Percentiles rank a stretch among this genome's conserved stretches.
phyloP scores from a whole-genome alignment of 2,329 filamentous ascomycete genomes.

The Amylocarpus encephaloides region DNA sequence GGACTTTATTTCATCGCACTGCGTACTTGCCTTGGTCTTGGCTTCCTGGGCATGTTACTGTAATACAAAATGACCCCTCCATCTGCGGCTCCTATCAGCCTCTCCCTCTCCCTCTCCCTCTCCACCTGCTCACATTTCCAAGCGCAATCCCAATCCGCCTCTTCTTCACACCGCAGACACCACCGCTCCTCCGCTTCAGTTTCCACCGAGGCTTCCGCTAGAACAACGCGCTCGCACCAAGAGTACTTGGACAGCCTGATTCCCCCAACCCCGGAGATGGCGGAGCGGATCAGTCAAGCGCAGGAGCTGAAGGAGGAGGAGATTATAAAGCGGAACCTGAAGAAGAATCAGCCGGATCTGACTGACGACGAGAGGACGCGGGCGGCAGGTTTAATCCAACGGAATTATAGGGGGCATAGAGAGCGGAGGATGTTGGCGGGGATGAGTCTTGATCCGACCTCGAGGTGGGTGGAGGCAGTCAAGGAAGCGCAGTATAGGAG shows the following conservation, averaged over 20 bases:
- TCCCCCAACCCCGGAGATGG: constrained; percentile 32
- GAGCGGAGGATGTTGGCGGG: constrained; percentile 65
- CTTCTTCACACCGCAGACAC: neutral
- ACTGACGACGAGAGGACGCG: constrained; percentile 39
- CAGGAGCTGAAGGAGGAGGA: constrained; percentile 37
- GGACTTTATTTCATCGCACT: neutral
- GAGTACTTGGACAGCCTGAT: constrained; percentile 29
- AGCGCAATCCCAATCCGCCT: constrained; percentile 1
- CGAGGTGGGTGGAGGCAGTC: constrained; percentile 38
- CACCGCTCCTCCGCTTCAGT: constrained; percentile 18
- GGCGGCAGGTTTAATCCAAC: constrained; percentile 56
- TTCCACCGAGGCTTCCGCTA: constrained; percentile 11
- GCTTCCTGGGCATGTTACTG: neutral
- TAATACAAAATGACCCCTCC: constrained; percentile 1
- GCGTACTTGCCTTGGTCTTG: neutral
- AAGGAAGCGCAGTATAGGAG: constrained; percentile 51
- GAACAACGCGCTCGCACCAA: constrained; percentile 21
- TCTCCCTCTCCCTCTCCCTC: neutral
- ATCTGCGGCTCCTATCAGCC: neutral
- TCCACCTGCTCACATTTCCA: neutral
- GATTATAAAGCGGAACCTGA: constrained; percentile 19
- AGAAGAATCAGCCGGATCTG: constrained; percentile 29
- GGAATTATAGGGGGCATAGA: constrained; percentile 72
- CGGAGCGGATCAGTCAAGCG: constrained; percentile 42
- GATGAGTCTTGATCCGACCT: constrained; percentile 44